Conservation (phyloP, 2,329 filamentous ascomycete genomes). For the Colletotrichum viniferum region DNA sequence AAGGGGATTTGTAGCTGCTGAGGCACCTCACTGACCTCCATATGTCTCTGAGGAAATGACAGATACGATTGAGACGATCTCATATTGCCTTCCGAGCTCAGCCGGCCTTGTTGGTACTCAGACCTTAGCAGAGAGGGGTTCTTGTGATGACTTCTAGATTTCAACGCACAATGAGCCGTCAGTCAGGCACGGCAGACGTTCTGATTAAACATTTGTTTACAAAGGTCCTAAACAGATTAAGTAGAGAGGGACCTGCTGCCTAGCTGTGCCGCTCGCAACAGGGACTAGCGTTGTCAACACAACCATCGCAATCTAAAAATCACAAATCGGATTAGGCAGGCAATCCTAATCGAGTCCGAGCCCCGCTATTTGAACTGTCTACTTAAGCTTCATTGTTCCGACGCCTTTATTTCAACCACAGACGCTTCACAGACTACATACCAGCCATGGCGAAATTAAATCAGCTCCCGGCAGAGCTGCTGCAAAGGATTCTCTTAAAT, state of each 20-base stretch:
- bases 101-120: background rate
- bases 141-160: too few species aligned
- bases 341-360: background rate
- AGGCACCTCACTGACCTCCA: background rate
- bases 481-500: background rate
- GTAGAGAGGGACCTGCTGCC: background rate
- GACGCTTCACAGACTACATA: background rate
- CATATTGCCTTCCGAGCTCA: background rate
- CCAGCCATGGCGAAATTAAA: background rate
- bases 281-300: background rate
- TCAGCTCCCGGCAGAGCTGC: background rate
- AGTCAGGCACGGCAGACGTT: background rate
- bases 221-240: background rate
- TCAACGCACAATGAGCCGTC: background rate
- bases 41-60: fast-evolving
- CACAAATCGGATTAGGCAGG: background rate
- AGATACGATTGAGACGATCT: background rate
- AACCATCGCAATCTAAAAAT: background rate
- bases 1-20: background rate
- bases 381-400: background rate
- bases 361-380: background rate
- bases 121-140: background rate
- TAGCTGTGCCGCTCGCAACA: background rate
- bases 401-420: background rate
- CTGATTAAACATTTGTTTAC: background rate